Base-by-base conservation (phyloP, 208 protist species). In the Crithidia mellificae region DNA sequence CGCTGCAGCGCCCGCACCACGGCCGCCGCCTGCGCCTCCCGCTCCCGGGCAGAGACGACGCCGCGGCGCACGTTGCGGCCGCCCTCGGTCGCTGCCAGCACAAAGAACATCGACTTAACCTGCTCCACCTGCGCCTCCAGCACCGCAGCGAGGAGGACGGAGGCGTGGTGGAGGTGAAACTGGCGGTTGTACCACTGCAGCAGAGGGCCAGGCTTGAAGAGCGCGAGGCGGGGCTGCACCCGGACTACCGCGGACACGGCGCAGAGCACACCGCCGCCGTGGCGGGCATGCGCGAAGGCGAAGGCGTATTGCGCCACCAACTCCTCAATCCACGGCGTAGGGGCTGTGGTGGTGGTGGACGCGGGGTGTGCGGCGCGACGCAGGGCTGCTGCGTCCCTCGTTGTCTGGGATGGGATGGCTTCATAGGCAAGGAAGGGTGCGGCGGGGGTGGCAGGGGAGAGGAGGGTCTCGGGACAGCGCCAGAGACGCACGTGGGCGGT, bases 101-200 rank as follows among this genome's bases (percentile, higher is more conserved):
- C 54, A 12, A 71, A 63, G 1, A 59, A 55, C 41, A 71, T 39
- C 43, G 25, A 12, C 65, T 62, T 63, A 5, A 71, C 43, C 6
- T 46, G 65, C 54, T 71, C 65, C 52, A 71, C 65, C 55, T 71
- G 29, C 53, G 65, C 53, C 29, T 53, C 54, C 30, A 63, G 24
- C 41, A 71, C 41, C 46, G 19, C 38, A 5, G 39, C 65, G 34
- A 71, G 54, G 14, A 12, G 0, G 54, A 43, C n/a, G 39, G 49
- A 46, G 24, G 47, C 54, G 25, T 41, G 15, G 54, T 71, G 65
- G 19, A 63, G 54, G 44, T 43, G 17, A n/a, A 56, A 19, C 43
- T 63, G 65, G 0, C 29, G 30, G 15, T 20, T 55, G 55, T 53
- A 63, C 65, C 65, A 63, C 41, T 32, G 47, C 44, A 41, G 65